A percentile compares a stretch with the other conserved stretches of the same genome.
Evolutionary conservation across 129 eudicot species (phyloP).

Genomic region (Dittrichia graveolens): DNA sequence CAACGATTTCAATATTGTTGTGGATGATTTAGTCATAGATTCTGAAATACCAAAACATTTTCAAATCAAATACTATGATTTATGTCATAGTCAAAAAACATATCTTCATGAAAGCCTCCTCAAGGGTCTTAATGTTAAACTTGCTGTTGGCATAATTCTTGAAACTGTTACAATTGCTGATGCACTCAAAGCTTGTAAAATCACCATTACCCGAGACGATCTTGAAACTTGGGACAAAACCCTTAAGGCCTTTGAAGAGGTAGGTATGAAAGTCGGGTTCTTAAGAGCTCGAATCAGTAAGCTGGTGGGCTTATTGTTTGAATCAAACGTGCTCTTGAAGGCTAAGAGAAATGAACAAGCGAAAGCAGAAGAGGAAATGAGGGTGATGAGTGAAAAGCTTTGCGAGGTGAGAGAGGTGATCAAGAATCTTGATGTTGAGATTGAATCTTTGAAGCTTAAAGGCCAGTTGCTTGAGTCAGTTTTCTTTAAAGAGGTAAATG

Average conservation of each 20-base stretch:
- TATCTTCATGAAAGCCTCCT: slow-evolving; percentile 62
- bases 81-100: slow-evolving; percentile 59
- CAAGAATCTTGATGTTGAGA: slow-evolving; percentile 48
- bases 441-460: slow-evolving; percentile 42
- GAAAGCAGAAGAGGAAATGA: slow-evolving; percentile 46
- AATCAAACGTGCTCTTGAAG: slow-evolving; percentile 36
- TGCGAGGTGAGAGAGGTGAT: slow-evolving; percentile 34
- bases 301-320: slow-evolving; percentile 43
- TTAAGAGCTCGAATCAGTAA: slow-evolving; percentile 45
- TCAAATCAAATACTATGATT: slow-evolving; percentile 60
- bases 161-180: slow-evolving; percentile 72
- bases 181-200: slow-evolving; percentile 55
- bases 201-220: slow-evolving; percentile 34
- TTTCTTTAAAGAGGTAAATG: slow-evolving; percentile 48
- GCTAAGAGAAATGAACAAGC: slow-evolving; percentile 38
- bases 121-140: slow-evolving; percentile 54
- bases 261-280: slow-evolving; percentile 74
- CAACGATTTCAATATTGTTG: slow-evolving; percentile 51
- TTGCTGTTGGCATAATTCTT: slow-evolving; percentile 58
- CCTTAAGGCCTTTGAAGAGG: slow-evolving; percentile 59
- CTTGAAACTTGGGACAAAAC: slow-evolving; percentile 65
- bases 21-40: slow-evolving; percentile 62
- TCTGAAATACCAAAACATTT: slow-evolving; percentile 52
- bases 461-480: slow-evolving; percentile 34
- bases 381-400: slow-evolving; percentile 38